These are phyloP conservation scores for Anthracocystis setariae DNA, from an alignment of 1,284 basidiomycete genomes.

Conservation along the genomic window DNA sequence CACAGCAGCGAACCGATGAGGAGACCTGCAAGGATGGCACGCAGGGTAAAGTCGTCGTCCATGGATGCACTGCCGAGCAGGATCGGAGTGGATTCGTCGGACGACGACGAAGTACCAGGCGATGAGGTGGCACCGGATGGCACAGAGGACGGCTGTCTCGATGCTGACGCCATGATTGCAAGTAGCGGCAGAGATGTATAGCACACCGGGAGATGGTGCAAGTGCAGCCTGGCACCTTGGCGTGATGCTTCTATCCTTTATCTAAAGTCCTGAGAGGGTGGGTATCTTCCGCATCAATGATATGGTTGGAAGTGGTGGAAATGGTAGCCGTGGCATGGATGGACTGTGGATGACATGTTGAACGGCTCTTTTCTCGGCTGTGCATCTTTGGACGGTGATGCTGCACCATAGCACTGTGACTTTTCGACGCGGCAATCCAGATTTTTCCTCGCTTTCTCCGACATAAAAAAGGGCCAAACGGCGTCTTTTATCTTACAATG, in stretches of 20 bases:
- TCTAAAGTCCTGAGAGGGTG: no score
- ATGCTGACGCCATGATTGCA: conserved; percentile 12
- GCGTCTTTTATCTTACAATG: no score
- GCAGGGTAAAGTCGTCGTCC: conserved; percentile 47
- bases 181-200: not conserved
- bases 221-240: no score
- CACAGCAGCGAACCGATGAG: conserved; percentile 78
- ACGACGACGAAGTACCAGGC: not conserved
- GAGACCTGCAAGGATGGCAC: conserved; percentile 74
- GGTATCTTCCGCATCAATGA: no score
- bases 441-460: not conserved
- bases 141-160: not conserved
- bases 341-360: no score
- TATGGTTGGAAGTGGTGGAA: no score
- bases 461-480: no score
- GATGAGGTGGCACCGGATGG: conserved; percentile 5
- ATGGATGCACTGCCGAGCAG: not conserved
- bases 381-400: not conserved
- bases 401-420: not conserved
- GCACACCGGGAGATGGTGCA: no score
- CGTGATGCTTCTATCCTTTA: no score
- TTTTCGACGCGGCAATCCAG: conserved; percentile 2
- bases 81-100: not conserved
- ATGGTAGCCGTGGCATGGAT: no score
- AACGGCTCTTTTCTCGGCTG: no score